These are phyloP conservation scores for Quercus tomentella DNA, from an alignment of 331 rosid species.

Conservation along the genomic window DNA sequence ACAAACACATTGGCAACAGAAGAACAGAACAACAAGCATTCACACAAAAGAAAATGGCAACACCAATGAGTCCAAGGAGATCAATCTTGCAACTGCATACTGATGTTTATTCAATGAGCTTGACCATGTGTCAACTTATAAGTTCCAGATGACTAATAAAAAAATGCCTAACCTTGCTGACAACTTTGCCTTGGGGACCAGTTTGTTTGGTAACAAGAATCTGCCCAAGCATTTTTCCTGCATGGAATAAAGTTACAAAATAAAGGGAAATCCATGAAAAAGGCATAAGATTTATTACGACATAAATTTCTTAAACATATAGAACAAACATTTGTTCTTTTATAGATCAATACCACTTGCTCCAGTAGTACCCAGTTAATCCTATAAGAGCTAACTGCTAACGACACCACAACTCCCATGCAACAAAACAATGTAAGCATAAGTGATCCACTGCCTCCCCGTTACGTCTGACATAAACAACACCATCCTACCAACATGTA, in stretches of 20 bases:
- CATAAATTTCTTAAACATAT: neutral
- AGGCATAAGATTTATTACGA: neutral
- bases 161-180: constrained; percentile 71
- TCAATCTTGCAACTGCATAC: neutral
- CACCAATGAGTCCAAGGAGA: neutral
- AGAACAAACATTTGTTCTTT: neutral
- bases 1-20: neutral
- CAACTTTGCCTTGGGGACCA: constrained; percentile 92
- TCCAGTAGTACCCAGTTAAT: too few species aligned
- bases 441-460: too few species aligned
- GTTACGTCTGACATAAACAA: too few species aligned
- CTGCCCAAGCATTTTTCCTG: constrained; percentile 98
- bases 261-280: neutral
- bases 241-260: constrained; percentile 13
- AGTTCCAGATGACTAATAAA: constrained; percentile 8
- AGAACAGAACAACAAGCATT: neutral
- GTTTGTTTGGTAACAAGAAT: constrained; percentile 95
- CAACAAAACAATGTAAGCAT: too few species aligned
- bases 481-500: too few species aligned
- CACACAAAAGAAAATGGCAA: neutral
- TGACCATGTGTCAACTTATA: neutral
- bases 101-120: constrained; percentile 6
- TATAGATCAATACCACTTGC: neutral
- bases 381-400: too few species aligned
- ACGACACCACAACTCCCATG: too few species aligned